A percentile compares a stretch with the other conserved stretches of the same genome.
phyloP scores from a whole-genome alignment of 768 basidiomycete genomes.

The Boletus fagicola region DNA sequence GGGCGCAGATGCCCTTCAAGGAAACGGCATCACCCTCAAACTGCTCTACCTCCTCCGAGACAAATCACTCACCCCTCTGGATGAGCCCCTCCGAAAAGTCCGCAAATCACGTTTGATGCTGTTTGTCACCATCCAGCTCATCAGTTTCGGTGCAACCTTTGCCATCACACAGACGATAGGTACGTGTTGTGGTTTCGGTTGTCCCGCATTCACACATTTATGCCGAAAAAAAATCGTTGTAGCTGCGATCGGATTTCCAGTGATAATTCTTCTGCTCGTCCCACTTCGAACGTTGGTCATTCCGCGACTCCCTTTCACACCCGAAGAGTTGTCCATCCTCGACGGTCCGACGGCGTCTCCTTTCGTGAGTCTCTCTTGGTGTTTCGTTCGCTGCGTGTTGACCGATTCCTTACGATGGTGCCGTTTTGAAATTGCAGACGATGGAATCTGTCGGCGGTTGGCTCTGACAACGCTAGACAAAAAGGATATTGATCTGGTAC shows the following conservation, averaged over 20 bases:
- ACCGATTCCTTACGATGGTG: neutral
- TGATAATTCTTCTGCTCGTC: conserved; percentile 81
- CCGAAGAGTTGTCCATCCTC: conserved; percentile 77
- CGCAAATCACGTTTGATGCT: conserved; percentile 69
- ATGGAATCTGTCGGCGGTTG: conserved; percentile 46
- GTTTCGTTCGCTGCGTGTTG: neutral
- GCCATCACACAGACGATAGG: conserved; percentile 89
- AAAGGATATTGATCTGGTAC: neutral
- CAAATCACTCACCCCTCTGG: conserved; percentile 51
- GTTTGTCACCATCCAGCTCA: conserved; percentile 72
- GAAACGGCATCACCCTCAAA: conserved; percentile 81
- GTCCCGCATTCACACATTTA: neutral
- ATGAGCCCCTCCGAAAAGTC: conserved; percentile 75
- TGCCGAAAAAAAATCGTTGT: neutral
- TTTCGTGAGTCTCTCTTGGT: conserved; percentile 55
- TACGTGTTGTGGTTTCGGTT: conserved; percentile 28
- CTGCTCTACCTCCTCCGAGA: conserved; percentile 80
- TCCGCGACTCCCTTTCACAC: conserved; percentile 71
- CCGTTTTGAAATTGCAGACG: conserved; percentile 33
- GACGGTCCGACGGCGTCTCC: conserved; percentile 87
- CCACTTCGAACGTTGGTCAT: conserved; percentile 73
- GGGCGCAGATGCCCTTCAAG: conserved; percentile 78
- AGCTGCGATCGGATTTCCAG: conserved; percentile 90
- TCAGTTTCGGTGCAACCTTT: conserved; percentile 86
- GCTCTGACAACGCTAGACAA: conserved; percentile 1